Conservation (phyloP, 1,284 basidiomycete species). For the Ganoderma boninense region DNA sequence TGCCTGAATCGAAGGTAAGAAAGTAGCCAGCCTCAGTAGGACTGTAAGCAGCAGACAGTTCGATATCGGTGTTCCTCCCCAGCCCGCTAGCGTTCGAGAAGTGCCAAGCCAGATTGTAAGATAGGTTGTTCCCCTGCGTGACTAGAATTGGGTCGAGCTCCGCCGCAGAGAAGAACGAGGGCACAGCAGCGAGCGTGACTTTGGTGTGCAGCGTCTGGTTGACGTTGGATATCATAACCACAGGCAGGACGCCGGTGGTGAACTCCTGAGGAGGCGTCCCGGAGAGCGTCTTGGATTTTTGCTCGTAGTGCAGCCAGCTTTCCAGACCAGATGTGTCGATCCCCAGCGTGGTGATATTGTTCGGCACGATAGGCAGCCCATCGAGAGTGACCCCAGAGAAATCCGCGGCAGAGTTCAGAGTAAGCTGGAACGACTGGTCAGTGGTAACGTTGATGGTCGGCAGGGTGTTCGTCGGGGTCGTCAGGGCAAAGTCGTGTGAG, state of each 20-base stretch:
- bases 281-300: constrained; percentile 59
- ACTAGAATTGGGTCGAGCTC: constrained; percentile 64
- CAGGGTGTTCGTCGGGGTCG: constrained; percentile 45
- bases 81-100: constrained; percentile 57
- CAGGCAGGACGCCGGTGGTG: constrained; percentile 57
- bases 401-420: constrained; percentile 65
- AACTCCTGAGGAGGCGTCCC: constrained; percentile 63
- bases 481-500: constrained; percentile 68
- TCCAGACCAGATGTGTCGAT: constrained; percentile 65
- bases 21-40: constrained; percentile 55
- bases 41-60: constrained; percentile 60
- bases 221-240: constrained; percentile 66
- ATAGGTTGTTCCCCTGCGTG: constrained; percentile 52
- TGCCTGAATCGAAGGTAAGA: constrained; percentile 57
- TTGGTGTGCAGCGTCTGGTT: constrained; percentile 74
- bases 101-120: constrained; percentile 58
- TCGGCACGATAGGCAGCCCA: constrained; percentile 58
- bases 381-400: constrained; percentile 71
- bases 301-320: constrained; percentile 74
- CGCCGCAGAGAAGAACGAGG: constrained; percentile 73
- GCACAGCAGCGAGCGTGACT: constrained; percentile 68
- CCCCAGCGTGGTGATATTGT: constrained; percentile 58
- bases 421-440: constrained; percentile 61
- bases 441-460: constrained; percentile 75
- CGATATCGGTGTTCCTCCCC: constrained; percentile 49